A percentile compares a stretch with the other conserved stretches of the same genome.
phyloP scores from a whole-genome alignment of 768 basidiomycete species.

The Rhodocollybia butyracea region DNA sequence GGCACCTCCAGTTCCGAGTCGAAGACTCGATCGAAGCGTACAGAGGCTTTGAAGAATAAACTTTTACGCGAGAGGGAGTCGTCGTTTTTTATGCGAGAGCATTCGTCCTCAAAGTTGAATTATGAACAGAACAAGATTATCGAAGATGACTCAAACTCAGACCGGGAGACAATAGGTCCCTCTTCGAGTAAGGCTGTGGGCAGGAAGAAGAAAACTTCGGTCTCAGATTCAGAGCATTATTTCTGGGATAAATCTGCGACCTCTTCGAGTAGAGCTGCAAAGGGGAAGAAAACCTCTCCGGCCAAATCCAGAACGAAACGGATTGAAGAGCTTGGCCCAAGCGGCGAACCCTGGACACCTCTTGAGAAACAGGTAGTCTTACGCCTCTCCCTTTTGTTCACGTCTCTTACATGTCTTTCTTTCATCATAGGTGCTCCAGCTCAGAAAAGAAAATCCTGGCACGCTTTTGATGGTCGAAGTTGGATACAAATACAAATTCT shows the following conservation, averaged over 20 bases:
- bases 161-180: conserved; percentile 24
- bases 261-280: conserved; percentile 35
- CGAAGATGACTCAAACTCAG: conserved; percentile 19
- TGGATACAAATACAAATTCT: conserved; percentile 84
- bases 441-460: conserved; percentile 65
- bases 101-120: conserved; percentile 20
- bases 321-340: conserved; percentile 55
- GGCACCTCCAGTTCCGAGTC: neutral
- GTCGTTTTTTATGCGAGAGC: conserved; percentile 8
- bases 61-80: conserved; percentile 45
- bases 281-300: conserved; percentile 13
- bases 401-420: neutral
- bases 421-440: conserved; percentile 40
- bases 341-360: conserved; percentile 71
- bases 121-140: neutral
- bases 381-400: neutral
- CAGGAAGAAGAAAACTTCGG: conserved; percentile 16
- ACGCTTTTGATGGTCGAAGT: conserved; percentile 77
- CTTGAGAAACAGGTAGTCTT: conserved; percentile 64
- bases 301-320: conserved; percentile 22
- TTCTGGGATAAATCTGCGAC: conserved; percentile 46
- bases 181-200: neutral
- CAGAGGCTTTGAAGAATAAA: conserved; percentile 48
- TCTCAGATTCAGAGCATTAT: conserved; percentile 38
- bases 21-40: conserved; percentile 12